Percentiles rank a stretch among this genome's conserved stretches.
These are phyloP conservation scores for Luvunga scandens DNA, from an alignment of 345 rosid species.

Conservation along the genomic window DNA sequence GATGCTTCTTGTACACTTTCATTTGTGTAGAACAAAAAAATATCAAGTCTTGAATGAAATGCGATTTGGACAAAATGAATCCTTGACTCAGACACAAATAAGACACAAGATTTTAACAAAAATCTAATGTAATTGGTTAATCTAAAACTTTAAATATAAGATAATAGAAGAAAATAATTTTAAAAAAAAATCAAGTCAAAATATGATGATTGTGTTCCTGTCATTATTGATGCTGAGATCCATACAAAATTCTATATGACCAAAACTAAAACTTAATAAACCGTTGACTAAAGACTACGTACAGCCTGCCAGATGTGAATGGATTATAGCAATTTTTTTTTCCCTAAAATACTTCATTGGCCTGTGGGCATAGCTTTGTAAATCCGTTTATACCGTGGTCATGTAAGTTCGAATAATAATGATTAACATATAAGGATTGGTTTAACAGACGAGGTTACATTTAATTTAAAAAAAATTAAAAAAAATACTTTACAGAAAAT, in stretches of 20 bases:
- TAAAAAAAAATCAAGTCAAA: not conserved
- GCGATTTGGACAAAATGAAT: too few species aligned
- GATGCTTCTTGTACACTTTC: slow-evolving; percentile 92
- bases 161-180: not conserved
- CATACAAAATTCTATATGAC: not conserved
- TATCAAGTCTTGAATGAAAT: not conserved
- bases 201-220: not conserved
- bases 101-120: too few species aligned
- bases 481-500: too few species aligned
- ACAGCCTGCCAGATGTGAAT: not conserved
- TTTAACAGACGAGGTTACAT: too few species aligned
- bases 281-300: not conserved
- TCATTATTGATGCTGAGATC: not conserved
- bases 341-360: too few species aligned
- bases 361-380: too few species aligned
- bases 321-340: too few species aligned
- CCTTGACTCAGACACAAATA: too few species aligned
- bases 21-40: not conserved
- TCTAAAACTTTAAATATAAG: not conserved
- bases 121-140: too few species aligned
- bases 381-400: too few species aligned
- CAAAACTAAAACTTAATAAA: not conserved
- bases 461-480: not conserved
- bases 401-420: too few species aligned
- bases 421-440: too few species aligned